These are phyloP conservation scores for Trichoderma endophyticum DNA, from an alignment of 2,329 filamentous ascomycete genomes.

Conservation along the genomic window DNA sequence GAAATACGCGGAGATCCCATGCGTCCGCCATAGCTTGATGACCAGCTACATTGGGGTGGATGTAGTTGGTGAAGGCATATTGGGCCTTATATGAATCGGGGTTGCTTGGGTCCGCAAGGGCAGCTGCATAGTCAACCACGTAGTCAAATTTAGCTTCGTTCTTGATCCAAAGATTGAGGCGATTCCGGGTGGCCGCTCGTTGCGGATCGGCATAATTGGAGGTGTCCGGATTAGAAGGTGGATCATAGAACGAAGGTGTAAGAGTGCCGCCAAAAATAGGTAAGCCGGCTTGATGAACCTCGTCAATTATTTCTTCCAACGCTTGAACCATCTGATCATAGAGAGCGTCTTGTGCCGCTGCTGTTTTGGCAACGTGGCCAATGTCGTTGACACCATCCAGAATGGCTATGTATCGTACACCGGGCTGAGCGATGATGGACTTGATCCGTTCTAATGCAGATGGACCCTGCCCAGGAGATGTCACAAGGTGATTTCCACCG, in stretches of 20 bases:
- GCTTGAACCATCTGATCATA: background rate
- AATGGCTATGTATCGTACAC: background rate
- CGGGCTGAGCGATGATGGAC: background rate
- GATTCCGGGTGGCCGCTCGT: background rate
- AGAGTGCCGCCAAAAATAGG: background rate
- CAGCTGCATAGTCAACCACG: background rate
- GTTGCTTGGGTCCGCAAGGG: background rate
- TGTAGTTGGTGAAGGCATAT: background rate
- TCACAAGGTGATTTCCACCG: background rate
- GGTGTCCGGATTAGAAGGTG: background rate
- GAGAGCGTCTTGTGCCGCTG: background rate
- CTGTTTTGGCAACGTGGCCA: background rate
- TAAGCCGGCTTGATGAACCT: background rate
- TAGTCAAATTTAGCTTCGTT: background rate
- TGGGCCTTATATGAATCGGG: background rate
- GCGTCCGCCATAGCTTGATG: background rate
- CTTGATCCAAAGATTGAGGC: background rate
- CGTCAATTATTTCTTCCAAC: background rate
- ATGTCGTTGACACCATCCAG: background rate
- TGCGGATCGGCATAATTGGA: background rate
- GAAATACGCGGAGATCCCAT: background rate
- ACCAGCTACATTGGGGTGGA: background rate
- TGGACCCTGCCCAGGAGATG: background rate
- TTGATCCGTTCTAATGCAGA: background rate
- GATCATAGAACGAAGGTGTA: background rate